Base-by-base conservation (phyloP, 441 rosid genomes). In the Metrosideros polymorpha region DNA sequence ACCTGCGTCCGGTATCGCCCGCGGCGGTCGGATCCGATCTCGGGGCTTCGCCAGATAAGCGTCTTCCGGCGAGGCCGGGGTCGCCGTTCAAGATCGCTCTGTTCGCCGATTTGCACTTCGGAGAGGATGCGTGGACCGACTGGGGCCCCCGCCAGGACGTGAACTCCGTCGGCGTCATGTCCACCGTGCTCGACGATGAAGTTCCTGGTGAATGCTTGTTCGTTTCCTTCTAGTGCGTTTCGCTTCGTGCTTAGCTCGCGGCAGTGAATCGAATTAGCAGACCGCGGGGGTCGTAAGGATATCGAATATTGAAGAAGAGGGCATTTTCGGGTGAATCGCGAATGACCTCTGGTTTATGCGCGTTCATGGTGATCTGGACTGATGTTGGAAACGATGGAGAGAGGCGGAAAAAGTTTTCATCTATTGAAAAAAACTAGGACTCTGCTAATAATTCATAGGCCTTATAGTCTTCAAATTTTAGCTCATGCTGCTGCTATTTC, bases 61-160 rank as follows among this genome's bases (percentile, higher is more conserved):
- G 45, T 49, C 91, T 91, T 83, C 88, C 86, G 30, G 55, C 86
- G 35, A 89, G 86, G 83, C 82, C 76, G n/a, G 93, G 90, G 15
- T 56, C 87, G 55, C 85, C 91, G 79, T 95, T 92, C 92, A 94
- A 84, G 91, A 91, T 94, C 1, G 97, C 94, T 1, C 83, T 95
- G 82, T 96, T 95, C 51, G 98, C 98, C 7, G 98, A 96, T 90
- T 91, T 96, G 82, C 98, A 95, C 88, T 96, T 95, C 83, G 98
- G 98, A 6, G 97, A 96, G 94, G 79, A 90, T 84, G 89, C 96
- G 5, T 94, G 95, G 98, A 93, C 97, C 9, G 93, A 91, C 3
- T 95, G 97, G 98, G 98, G 96, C 4, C 98, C 96, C 2, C 87
- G 83, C 51, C 98, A 95, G 84, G 98, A 96, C 54, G 84, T 86